Evolutionary conservation across 805 yeast species (phyloP).

Genomic region (Scheffersomyces coipomensis): DNA sequence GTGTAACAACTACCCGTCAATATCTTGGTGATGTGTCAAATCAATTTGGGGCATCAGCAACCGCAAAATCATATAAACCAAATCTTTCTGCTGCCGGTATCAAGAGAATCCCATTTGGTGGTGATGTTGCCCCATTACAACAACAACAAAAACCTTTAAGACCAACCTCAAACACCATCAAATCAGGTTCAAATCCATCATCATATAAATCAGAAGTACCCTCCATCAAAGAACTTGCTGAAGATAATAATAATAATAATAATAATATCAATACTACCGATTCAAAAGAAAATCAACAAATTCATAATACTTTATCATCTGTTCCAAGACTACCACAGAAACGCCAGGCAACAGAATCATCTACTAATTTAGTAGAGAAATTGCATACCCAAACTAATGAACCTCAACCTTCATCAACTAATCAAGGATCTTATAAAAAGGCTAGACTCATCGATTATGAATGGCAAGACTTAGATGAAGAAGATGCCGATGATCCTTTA

Average conservation of each 20-base stretch:
- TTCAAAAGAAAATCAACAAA: conserved; percentile 1
- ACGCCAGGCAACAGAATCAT: conserved; percentile 56
- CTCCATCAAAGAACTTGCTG: neutral
- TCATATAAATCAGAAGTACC: neutral
- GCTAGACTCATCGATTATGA: conserved; percentile 41
- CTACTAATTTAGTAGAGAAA: conserved; percentile 43
- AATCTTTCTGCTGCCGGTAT: neutral
- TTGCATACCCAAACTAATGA: conserved; percentile 13
- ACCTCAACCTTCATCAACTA: conserved; percentile 8
- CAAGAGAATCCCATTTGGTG: conserved; percentile 33
- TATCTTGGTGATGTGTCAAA: conserved; percentile 39
- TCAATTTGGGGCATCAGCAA: conserved; percentile 23
- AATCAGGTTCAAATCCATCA: conserved; percentile 2
- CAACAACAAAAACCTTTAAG: conserved; percentile 7
- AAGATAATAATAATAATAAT: neutral
- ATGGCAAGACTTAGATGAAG: conserved; percentile 76
- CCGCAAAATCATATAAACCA: conserved; percentile 1
- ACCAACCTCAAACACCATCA: conserved; percentile 3
- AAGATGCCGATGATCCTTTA: conserved; percentile 66
- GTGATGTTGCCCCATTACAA: conserved; percentile 29
- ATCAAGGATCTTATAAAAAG: conserved; percentile 28
- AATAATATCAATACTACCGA: neutral
- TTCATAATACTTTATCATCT: conserved; percentile 2
- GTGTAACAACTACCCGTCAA: conserved; percentile 14
- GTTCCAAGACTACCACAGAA: conserved; percentile 43